Percentiles rank a stretch among this genome's conserved stretches.
These are phyloP conservation scores for Rhodocollybia butyracea DNA, from an alignment of 768 basidiomycete species.

Conservation along the genomic window DNA sequence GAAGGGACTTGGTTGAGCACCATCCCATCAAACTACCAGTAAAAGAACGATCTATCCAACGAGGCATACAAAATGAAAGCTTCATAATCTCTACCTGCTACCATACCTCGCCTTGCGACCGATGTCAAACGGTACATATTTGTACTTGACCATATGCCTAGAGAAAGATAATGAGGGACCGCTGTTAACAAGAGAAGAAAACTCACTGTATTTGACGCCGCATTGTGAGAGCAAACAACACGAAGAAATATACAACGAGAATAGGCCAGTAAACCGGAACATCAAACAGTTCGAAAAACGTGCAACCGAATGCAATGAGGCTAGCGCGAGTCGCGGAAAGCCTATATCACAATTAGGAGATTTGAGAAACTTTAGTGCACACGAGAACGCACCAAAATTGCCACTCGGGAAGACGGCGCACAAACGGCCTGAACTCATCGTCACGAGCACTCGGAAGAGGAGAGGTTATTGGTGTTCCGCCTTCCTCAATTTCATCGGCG, in stretches of 20 bases:
- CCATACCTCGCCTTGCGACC: constrained; percentile 92
- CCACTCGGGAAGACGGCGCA: constrained; percentile 93
- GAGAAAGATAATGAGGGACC: constrained; percentile 8
- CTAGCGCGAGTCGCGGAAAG: constrained; percentile 88
- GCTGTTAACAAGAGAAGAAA: not conserved
- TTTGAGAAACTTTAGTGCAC: not conserved
- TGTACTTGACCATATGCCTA: constrained; percentile 99
- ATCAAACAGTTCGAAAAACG: constrained; percentile 83
- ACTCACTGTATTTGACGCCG: constrained; percentile 92
- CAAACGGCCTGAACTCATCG: constrained; percentile 97
- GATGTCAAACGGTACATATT: constrained; percentile 93
- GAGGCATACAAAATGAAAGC: not conserved
- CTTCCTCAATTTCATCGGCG: constrained; percentile 94
- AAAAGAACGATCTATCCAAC: too few relatives aligned
- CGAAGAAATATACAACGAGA: constrained; percentile 94
- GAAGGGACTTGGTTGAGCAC: too few relatives aligned
- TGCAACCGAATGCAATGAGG: constrained; percentile 74
- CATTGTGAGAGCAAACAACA: constrained; percentile 94
- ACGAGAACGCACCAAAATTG: constrained; percentile 71
- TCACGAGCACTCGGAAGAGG: constrained; percentile 71
- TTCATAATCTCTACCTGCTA: constrained; percentile 33
- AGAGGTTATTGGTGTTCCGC: constrained; percentile 47
- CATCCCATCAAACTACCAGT: too few relatives aligned
- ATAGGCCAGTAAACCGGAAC: constrained; percentile 99
- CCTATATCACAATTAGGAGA: constrained; percentile 40